phyloP scores from a whole-genome alignment of 805 yeast genomes.

The Candida patagonica region DNA sequence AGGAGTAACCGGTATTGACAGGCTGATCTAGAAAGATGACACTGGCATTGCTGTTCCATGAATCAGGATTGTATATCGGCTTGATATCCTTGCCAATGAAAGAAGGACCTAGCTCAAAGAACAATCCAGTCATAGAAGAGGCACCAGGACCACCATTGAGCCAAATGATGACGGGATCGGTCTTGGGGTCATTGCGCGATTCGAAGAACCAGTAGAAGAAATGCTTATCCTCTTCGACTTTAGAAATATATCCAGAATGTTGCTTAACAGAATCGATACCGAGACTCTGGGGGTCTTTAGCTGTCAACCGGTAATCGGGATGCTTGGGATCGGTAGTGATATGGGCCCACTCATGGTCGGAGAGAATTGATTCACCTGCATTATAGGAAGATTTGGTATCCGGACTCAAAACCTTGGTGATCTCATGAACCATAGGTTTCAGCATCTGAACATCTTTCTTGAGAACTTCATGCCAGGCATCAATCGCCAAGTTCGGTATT shows the following conservation, averaged over 20 bases:
- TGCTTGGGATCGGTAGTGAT: no score
- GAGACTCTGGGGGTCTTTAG: conserved; percentile 52
- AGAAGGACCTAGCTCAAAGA: conserved; percentile 89
- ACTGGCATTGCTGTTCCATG: conserved; percentile 89
- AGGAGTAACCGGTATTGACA: conserved; percentile 84
- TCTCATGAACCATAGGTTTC: conserved; percentile 13
- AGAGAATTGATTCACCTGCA: conserved; percentile 12
- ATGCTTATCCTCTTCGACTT: conserved; percentile 52
- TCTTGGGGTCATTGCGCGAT: conserved; percentile 76
- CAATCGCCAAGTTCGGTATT: conserved; percentile 22
- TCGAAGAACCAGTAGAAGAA: conserved; percentile 93
- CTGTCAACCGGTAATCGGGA: conserved; percentile 48
- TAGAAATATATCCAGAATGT: conserved; percentile 63
- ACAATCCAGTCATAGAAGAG: conserved; percentile 78
- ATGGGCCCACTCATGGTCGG: no score
- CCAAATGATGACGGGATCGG: conserved; percentile 86
- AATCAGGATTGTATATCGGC: conserved; percentile 78
- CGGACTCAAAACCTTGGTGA: conserved; percentile 5
- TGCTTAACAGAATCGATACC: conserved; percentile 67
- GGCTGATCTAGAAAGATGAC: conserved; percentile 92
- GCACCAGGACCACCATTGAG: conserved; percentile 97
- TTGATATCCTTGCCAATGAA: conserved; percentile 52
- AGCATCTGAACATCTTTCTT: conserved; percentile 23
- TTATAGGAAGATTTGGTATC: neutral
- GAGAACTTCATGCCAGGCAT: conserved; percentile 25